phyloP scores from a whole-genome alignment of 2,329 filamentous ascomycete species.

The Ceratocystis destructans region DNA sequence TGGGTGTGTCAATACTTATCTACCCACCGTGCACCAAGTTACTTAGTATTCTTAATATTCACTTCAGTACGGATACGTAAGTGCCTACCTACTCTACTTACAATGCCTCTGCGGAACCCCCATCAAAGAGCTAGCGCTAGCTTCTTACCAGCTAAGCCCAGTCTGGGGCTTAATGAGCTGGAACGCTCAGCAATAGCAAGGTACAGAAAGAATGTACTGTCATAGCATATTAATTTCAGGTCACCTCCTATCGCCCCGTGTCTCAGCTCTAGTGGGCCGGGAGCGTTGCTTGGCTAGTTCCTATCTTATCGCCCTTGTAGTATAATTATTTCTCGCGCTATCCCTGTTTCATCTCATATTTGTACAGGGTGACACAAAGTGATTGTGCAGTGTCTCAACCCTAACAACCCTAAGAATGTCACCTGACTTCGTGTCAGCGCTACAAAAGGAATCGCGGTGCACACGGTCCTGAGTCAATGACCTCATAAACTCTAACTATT shows the following conservation, averaged over 20 bases:
- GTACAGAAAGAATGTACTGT: neutral
- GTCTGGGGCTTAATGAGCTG: neutral
- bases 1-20: neutral
- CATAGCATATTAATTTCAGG: neutral
- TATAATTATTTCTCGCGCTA: neutral
- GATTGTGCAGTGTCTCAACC: neutral
- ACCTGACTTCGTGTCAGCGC: neutral
- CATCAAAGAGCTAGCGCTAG: too few relatives aligned
- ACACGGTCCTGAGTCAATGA: neutral
- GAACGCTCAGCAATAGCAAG: neutral
- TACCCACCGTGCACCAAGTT: neutral
- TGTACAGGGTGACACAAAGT: constrained; percentile 1
- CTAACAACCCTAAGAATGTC: neutral
- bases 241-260: neutral
- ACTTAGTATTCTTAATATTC: too few relatives aligned
- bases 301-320: constrained; percentile 1
- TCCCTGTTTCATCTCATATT: constrained; percentile 7
- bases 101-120: neutral
- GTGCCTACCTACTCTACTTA: neutral
- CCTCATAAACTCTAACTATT: too few relatives aligned
- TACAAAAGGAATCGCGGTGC: neutral
- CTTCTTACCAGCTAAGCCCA: too few relatives aligned
- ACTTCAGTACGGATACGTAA: too few relatives aligned
- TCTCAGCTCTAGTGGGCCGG: neutral
- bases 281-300: neutral